These are phyloP conservation scores for Fomitopsis palustris DNA, from an alignment of 1,284 basidiomycete species.

Conservation along the genomic window DNA sequence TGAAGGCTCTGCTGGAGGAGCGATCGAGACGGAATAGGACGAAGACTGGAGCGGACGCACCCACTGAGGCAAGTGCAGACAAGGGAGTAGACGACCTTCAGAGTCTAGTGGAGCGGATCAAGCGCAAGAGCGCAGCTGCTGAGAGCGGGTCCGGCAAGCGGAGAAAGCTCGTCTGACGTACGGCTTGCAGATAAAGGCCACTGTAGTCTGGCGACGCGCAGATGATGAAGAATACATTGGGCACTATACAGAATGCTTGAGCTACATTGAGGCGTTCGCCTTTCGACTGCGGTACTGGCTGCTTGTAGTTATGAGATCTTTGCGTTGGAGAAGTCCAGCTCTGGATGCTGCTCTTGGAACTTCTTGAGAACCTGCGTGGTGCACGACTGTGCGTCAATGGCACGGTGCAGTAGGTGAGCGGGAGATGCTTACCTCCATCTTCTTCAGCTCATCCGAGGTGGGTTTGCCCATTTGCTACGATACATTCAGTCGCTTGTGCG, in stretches of 20 bases:
- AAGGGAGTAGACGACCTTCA: constrained; percentile 34
- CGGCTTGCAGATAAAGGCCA: not conserved
- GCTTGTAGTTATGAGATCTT: constrained; percentile 61
- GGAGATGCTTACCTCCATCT: constrained; percentile 64
- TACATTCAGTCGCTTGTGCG: not conserved
- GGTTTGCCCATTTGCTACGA: constrained; percentile 91
- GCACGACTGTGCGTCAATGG: not conserved
- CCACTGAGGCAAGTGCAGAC: not conserved
- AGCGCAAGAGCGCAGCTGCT: constrained; percentile 59
- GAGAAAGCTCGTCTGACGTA: constrained; percentile 34
- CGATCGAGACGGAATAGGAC: constrained; percentile 58
- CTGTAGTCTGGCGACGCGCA: not conserved
- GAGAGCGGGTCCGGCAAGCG: constrained; percentile 47
- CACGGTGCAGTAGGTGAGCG: not conserved
- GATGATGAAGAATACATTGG: not conserved
- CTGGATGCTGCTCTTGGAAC: constrained; percentile 88
- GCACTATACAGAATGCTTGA: not conserved
- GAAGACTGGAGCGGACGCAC: constrained; percentile 21
- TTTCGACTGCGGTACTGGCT: not conserved
- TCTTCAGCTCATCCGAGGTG: constrained; percentile 87
- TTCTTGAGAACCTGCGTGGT: constrained; percentile 70
- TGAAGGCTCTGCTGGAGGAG: constrained; percentile 78
- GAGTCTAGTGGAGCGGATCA: constrained; percentile 80
- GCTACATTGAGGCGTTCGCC: not conserved
- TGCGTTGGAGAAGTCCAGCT: constrained; percentile 93